phyloP scores from a whole-genome alignment of 768 basidiomycete species.

The Dentipellis fragilis region DNA sequence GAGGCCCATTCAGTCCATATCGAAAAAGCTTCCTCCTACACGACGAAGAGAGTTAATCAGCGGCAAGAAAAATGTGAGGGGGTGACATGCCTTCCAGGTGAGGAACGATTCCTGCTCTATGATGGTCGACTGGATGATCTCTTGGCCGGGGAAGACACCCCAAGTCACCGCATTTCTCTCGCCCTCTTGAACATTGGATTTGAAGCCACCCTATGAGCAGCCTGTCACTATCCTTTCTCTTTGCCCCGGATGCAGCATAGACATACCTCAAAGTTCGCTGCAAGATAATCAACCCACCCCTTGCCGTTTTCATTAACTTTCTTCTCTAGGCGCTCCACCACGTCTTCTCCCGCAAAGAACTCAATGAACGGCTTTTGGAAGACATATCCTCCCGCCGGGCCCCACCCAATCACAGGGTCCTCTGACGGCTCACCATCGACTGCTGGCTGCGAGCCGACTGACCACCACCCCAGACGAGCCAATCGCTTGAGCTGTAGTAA shows the following conservation, averaged over 20 bases:
- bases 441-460: slow-evolving; percentile 92
- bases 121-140: slow-evolving; percentile 92
- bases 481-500: slow-evolving; percentile 67
- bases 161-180: slow-evolving; percentile 94
- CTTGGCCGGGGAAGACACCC: slow-evolving; percentile 97
- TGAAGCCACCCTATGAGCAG: slow-evolving; percentile 53
- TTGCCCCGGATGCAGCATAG: too few relatives aligned
- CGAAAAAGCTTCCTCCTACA: slow-evolving; percentile 88
- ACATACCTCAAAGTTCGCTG: slow-evolving; percentile 65
- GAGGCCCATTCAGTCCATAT: slow-evolving; percentile 95
- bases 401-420: slow-evolving; percentile 85
- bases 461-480: slow-evolving; percentile 84
- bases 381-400: slow-evolving; percentile 85
- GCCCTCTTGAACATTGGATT: slow-evolving; percentile 69
- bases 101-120: slow-evolving; percentile 93
- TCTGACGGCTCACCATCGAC: slow-evolving; percentile 71
- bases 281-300: slow-evolving; percentile 78
- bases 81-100: slow-evolving; percentile 79
- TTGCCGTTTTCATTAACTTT: slow-evolving; percentile 42
- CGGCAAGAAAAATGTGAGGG: neutral
- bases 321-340: slow-evolving; percentile 50
- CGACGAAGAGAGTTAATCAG: neutral
- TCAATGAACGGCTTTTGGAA: slow-evolving; percentile 98
- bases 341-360: slow-evolving; percentile 69
- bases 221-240: too few relatives aligned